Conservation (phyloP, 495 filamentous ascomycete genomes). For the Aspergillus coremiiformis region DNA sequence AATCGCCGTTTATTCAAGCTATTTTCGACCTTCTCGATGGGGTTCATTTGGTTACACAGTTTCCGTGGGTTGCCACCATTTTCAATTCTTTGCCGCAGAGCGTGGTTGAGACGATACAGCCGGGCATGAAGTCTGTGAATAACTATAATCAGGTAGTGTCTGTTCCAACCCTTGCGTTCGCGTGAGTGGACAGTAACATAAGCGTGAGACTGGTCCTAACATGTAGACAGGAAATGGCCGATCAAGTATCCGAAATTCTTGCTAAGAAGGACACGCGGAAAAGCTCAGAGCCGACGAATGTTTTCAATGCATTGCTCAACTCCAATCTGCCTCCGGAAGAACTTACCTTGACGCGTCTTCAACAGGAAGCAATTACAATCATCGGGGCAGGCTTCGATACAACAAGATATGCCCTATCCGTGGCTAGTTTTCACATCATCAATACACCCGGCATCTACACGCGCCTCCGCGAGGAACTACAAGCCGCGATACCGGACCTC, state of each 20-base stretch:
- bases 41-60: conserved; percentile 9
- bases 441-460: conserved; percentile 16
- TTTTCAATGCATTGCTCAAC: conserved; percentile 33
- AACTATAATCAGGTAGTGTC: conserved; percentile 6
- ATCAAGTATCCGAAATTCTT: conserved; percentile 2
- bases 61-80: conserved; percentile 3
- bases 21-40: conserved; percentile 8
- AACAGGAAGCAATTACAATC: conserved; percentile 31
- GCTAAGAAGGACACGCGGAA: not conserved
- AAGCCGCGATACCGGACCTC: conserved; percentile 15
- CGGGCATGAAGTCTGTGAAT: conserved; percentile 7
- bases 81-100: conserved; percentile 3
- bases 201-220: not conserved
- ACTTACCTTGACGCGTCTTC: conserved; percentile 23
- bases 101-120: conserved; percentile 2
- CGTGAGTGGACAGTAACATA: not conserved
- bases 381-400: conserved; percentile 37
- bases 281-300: conserved; percentile 12
- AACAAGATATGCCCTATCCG: conserved; percentile 12
- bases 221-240: conserved; percentile 7
- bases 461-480: conserved; percentile 20
- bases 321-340: conserved; percentile 22
- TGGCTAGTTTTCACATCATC: conserved; percentile 20
- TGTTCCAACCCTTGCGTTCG: not conserved
- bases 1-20: conserved; percentile 10